Evolutionary conservation across 140 eudicot species (phyloP).

Genomic region (Anethum foeniculum): DNA sequence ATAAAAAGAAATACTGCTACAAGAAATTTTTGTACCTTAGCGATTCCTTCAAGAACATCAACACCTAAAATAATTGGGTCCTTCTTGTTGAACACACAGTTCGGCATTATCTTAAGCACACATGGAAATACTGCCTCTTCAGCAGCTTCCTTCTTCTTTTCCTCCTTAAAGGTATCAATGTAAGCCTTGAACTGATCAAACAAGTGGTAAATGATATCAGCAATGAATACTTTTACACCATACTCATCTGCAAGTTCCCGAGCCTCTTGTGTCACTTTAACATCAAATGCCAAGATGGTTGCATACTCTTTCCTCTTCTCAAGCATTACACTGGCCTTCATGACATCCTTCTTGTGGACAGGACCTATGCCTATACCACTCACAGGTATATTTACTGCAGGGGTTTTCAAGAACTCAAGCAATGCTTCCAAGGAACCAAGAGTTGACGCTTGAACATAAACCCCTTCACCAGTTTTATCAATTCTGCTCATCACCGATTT

Average conservation of each 20-base stretch:
- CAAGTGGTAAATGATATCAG: slow-evolving; percentile 74
- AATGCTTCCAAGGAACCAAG: slow-evolving; percentile 91
- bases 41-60: slow-evolving; percentile 74
- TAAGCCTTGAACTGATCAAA: slow-evolving; percentile 91
- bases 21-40: slow-evolving; percentile 42
- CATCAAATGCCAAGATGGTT: slow-evolving; percentile 87
- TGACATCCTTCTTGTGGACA: slow-evolving; percentile 86
- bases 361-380: slow-evolving; percentile 93
- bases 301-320: slow-evolving; percentile 83
- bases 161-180: slow-evolving; percentile 83
- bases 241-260: slow-evolving; percentile 71
- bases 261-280: slow-evolving; percentile 85
- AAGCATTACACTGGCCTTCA: slow-evolving; percentile 93
- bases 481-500: slow-evolving; percentile 71
- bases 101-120: slow-evolving; percentile 67
- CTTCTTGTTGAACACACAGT: slow-evolving; percentile 73
- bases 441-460: slow-evolving; percentile 92
- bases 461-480: slow-evolving; percentile 90
- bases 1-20: not conserved
- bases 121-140: slow-evolving; percentile 92
- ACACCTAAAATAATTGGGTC: slow-evolving; percentile 92
- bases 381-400: slow-evolving; percentile 84
- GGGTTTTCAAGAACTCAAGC: slow-evolving; percentile 65
- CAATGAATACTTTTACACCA: slow-evolving; percentile 74
- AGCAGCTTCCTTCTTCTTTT: slow-evolving; percentile 80